Percentiles rank a stretch among this genome's conserved stretches.
phyloP scores from a whole-genome alignment of 768 basidiomycete species.

The Rhizopogon vinicolor region DNA sequence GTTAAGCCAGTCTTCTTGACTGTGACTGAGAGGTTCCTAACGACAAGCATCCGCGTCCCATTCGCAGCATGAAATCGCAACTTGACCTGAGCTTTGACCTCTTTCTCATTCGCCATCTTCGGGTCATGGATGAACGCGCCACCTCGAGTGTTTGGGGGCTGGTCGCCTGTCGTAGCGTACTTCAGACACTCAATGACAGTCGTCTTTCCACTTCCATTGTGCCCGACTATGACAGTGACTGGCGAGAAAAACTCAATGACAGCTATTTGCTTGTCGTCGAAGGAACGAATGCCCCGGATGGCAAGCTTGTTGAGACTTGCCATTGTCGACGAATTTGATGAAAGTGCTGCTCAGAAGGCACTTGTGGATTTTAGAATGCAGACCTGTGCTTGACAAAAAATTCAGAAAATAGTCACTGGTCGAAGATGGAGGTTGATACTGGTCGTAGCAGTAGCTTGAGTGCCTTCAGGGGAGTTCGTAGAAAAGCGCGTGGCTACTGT shows the following conservation, averaged over 20 bases:
- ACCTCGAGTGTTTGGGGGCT: conserved; percentile 95
- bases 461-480: not conserved
- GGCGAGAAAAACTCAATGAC: conserved; percentile 97
- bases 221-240: conserved; percentile 97
- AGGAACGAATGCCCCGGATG: conserved; percentile 90
- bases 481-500: not conserved
- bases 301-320: conserved; percentile 89
- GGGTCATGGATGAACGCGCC: conserved; percentile 99
- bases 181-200: conserved; percentile 99
- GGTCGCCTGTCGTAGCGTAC: conserved; percentile 97
- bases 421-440: not conserved
- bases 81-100: conserved; percentile 98
- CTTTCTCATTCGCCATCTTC: conserved; percentile 98
- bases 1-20: conserved; percentile 90
- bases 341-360: not conserved
- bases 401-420: not conserved
- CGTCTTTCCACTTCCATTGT: conserved; percentile 98
- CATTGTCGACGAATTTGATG: conserved; percentile 36
- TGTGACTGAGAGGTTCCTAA: conserved; percentile 87
- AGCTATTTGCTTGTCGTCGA: conserved; percentile 91
- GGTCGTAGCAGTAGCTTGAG: not conserved
- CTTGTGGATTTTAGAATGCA: not conserved
- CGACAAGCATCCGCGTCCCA: conserved; percentile 84
- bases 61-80: conserved; percentile 89
- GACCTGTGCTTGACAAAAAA: not conserved